Percentiles rank a stretch among this genome's conserved stretches.
phyloP scores from a whole-genome alignment of 257 asterid genomes.

The Jaltomata sinuosa region DNA sequence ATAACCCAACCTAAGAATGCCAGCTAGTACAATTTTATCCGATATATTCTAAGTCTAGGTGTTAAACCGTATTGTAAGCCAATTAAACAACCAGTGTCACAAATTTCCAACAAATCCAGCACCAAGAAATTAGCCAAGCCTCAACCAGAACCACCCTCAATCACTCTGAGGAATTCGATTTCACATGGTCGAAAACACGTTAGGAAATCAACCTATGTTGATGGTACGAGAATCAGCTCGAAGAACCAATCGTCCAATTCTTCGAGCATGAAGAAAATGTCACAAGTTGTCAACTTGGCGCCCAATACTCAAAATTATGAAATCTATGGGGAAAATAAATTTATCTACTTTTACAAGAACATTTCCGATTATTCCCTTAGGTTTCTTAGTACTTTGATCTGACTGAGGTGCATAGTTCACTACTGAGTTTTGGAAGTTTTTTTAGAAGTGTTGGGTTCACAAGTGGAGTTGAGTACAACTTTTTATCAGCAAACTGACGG shows the following conservation, averaged over 20 bases:
- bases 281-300: slow-evolving; percentile 20
- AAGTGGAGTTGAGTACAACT: too few relatives aligned
- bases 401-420: too few relatives aligned
- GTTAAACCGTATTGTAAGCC: slow-evolving; percentile 14
- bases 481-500: too few relatives aligned
- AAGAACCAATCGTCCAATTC: slow-evolving; percentile 18
- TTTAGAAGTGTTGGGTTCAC: too few relatives aligned
- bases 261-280: slow-evolving; percentile 7
- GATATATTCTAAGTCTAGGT: too few relatives aligned
- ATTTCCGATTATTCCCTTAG: too few relatives aligned
- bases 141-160: slow-evolving; percentile 2
- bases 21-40: too few relatives aligned
- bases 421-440: too few relatives aligned
- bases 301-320: slow-evolving; percentile 8
- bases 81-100: slow-evolving; percentile 12
- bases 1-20: too few relatives aligned
- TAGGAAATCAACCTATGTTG: neutral
- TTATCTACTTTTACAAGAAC: too few relatives aligned
- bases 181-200: slow-evolving; percentile 3
- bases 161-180: slow-evolving; percentile 4
- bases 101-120: slow-evolving; percentile 2
- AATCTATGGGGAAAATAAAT: too few relatives aligned
- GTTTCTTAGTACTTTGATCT: too few relatives aligned
- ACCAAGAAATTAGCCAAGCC: slow-evolving; percentile 13
- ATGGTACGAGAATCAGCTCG: slow-evolving; percentile 11